A percentile compares a stretch with the other conserved stretches of the same genome.
phyloP scores from a whole-genome alignment of 257 asterid species.

The Ligustrum vulgare region DNA sequence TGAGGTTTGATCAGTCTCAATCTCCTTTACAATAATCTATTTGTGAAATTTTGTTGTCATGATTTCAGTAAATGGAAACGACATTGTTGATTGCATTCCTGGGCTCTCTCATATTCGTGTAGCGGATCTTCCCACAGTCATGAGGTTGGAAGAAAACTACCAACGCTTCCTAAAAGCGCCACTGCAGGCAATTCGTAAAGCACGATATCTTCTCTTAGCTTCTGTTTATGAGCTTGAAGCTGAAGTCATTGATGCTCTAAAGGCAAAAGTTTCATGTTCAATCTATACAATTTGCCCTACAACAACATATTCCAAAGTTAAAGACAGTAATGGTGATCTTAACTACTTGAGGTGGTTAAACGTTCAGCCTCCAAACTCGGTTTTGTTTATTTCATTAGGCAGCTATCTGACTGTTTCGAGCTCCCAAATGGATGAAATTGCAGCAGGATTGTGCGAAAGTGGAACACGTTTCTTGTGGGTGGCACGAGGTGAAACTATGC shows the following conservation, averaged over 20 bases:
- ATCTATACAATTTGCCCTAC: constrained; percentile 50
- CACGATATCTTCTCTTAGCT: constrained; percentile 42
- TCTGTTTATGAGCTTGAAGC: constrained; percentile 50
- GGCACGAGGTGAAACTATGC: constrained; percentile 30
- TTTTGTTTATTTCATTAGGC: constrained; percentile 60
- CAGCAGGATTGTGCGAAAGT: constrained; percentile 36
- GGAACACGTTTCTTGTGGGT: constrained; percentile 62
- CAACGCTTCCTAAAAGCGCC: neutral
- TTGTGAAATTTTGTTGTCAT: neutral
- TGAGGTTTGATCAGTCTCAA: no score
- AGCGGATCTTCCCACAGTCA: constrained; percentile 35
- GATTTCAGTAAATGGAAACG: constrained; percentile 42
- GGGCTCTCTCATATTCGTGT: constrained; percentile 47
- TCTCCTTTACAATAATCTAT: neutral
- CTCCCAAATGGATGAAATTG: constrained; percentile 52
- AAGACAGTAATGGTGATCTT: neutral
- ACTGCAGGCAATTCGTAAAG: constrained; percentile 21
- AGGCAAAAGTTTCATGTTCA: constrained; percentile 25
- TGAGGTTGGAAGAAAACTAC: constrained; percentile 3
- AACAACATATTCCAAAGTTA: constrained; percentile 24
- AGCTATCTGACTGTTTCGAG: constrained; percentile 47
- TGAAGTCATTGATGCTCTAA: constrained; percentile 35
- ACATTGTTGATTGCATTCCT: constrained; percentile 44
- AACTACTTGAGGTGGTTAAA: constrained; percentile 47
- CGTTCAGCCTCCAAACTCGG: constrained; percentile 47